Conservation (phyloP, 768 basidiomycete species). For the Paxillus ammoniavirescens region DNA sequence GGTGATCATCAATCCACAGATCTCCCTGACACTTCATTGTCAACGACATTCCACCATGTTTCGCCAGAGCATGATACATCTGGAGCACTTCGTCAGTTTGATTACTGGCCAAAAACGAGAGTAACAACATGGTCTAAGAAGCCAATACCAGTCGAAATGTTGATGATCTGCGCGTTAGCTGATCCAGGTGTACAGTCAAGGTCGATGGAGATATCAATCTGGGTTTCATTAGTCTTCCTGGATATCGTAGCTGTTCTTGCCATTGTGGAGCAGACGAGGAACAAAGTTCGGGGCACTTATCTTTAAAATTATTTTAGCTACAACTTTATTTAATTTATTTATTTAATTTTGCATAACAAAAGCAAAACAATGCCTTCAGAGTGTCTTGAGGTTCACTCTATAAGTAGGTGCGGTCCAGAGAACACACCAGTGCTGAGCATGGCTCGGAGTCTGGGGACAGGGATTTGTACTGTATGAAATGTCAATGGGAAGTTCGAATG, state of each 20-base stretch:
- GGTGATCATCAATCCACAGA: constrained; percentile 97
- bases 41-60: constrained; percentile 93
- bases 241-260: constrained; percentile 66
- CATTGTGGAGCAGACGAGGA: constrained; percentile 25
- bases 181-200: constrained; percentile 77
- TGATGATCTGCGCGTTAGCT: constrained; percentile 65
- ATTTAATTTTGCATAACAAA: too few species aligned
- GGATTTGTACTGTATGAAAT: too few species aligned
- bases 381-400: too few species aligned
- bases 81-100: constrained; percentile 30
- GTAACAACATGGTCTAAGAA: constrained; percentile 89
- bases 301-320: too few species aligned
- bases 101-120: background rate
- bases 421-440: too few species aligned
- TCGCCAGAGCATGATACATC: constrained; percentile 98
- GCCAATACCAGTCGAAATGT: constrained; percentile 93
- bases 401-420: too few species aligned
- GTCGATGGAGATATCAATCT: constrained; percentile 77
- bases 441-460: too few species aligned
- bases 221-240: constrained; percentile 88
- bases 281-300: too few species aligned
- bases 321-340: too few species aligned
- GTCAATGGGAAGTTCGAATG: too few species aligned
- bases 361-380: too few species aligned
- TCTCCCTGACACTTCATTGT: constrained; percentile 92